Percentiles rank a stretch among this genome's conserved stretches.
phyloP scores from a whole-genome alignment of 371 early-diverging fungal species.

The Blastocladiella emersonii region DNA sequence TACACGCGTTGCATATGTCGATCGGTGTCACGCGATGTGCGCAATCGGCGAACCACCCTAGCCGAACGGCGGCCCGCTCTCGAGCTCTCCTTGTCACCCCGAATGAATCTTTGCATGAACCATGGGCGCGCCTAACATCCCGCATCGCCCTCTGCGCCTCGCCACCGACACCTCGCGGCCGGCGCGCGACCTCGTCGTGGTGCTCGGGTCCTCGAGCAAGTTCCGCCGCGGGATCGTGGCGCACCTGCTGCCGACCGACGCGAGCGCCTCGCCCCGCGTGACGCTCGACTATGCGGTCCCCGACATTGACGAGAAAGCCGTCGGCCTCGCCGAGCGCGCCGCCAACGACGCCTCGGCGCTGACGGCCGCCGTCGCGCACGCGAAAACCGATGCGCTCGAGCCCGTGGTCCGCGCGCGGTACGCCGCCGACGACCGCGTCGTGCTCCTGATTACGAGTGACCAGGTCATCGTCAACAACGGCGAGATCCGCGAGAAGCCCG shows the following conservation, averaged over 20 bases:
- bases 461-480: constrained; percentile 26
- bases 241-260: not conserved
- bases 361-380: constrained; percentile 14
- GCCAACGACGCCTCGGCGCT: not conserved
- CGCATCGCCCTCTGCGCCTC: too few species aligned
- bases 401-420: too few species aligned
- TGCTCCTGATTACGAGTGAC: constrained; percentile 14
- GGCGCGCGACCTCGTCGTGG: too few species aligned
- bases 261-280: not conserved
- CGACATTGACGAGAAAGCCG: not conserved
- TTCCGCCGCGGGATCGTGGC: not conserved
- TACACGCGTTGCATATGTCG: too few species aligned
- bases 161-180: too few species aligned
- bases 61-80: too few species aligned
- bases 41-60: too few species aligned
- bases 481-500: constrained; percentile 28
- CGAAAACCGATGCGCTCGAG: constrained; percentile 20
- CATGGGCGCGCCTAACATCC: too few species aligned
- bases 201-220: not conserved
- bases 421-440: not conserved
- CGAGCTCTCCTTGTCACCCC: too few species aligned
- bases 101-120: too few species aligned
- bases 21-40: too few species aligned
- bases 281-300: not conserved
- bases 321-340: not conserved